A percentile compares a stretch with the other conserved stretches of the same genome.
These are phyloP conservation scores for Cronartium quercuum DNA, from an alignment of 1,284 basidiomycete genomes.

Conservation along the genomic window DNA sequence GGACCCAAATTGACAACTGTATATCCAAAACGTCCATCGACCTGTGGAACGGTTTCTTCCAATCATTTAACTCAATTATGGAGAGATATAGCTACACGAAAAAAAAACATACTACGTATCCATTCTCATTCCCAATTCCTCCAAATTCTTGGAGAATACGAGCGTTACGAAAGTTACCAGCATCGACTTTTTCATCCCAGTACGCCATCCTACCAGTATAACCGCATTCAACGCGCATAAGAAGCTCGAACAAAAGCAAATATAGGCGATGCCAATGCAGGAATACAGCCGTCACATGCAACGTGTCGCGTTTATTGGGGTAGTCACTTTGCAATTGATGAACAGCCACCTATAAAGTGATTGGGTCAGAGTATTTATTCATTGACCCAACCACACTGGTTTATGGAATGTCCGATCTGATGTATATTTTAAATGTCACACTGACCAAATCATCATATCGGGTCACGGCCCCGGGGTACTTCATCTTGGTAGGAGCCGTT, in stretches of 20 bases:
- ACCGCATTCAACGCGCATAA: slow-evolving; percentile 18
- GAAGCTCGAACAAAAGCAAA: slow-evolving; percentile 22
- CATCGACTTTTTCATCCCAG: slow-evolving; percentile 29
- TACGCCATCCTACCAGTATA: slow-evolving; percentile 24
- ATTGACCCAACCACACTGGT: too few species aligned
- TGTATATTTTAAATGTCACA: too few species aligned
- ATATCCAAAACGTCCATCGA: slow-evolving; percentile 17
- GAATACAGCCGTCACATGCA: slow-evolving; percentile 33
- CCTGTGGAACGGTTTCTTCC: neutral
- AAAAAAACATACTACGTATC: slow-evolving; percentile 5
- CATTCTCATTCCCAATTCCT: slow-evolving; percentile 16
- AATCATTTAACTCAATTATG: neutral
- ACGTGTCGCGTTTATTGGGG: slow-evolving; percentile 15
- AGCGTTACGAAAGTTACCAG: slow-evolving; percentile 25
- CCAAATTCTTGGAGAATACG: slow-evolving; percentile 23
- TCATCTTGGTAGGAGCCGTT: slow-evolving; percentile 17
- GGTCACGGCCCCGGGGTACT: slow-evolving; percentile 18
- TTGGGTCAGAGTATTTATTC: neutral
- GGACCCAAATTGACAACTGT: slow-evolving; percentile 5
- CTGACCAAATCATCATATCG: slow-evolving; percentile 34
- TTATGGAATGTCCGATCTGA: too few species aligned
- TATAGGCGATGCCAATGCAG: slow-evolving; percentile 24
- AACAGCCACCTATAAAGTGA: slow-evolving; percentile 10
- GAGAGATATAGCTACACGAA: too few species aligned
- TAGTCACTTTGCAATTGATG: slow-evolving; percentile 36